Conservation (phyloP, 176 grass and related monocot genomes). For the Themeda triandra region DNA sequence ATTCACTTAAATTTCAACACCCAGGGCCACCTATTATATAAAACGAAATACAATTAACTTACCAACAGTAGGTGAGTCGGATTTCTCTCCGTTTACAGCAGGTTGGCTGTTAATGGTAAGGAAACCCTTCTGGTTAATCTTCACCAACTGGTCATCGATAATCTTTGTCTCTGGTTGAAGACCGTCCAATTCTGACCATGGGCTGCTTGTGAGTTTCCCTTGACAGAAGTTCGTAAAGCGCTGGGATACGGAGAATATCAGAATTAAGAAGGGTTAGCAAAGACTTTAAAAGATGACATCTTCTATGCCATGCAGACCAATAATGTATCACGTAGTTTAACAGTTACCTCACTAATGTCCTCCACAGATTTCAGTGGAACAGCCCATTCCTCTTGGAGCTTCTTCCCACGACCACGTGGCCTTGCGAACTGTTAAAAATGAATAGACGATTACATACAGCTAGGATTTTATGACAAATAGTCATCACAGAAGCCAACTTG, state of each 20-base stretch:
- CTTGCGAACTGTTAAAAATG: slow-evolving; percentile 62
- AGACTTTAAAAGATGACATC: neutral
- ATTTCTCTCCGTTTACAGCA: slow-evolving; percentile 75
- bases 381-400: slow-evolving; percentile 87
- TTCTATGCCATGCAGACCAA: neutral
- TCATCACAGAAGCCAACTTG: neutral
- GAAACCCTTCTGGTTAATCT: slow-evolving; percentile 80
- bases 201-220: slow-evolving; percentile 69
- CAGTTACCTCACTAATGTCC: slow-evolving; percentile 70
- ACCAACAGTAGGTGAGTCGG: slow-evolving; percentile 72
- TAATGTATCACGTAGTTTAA: neutral
- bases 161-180: slow-evolving; percentile 84
- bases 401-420: slow-evolving; percentile 59
- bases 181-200: slow-evolving; percentile 84
- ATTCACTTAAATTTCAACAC: neutral
- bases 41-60: slow-evolving; percentile 20
- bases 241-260: slow-evolving; percentile 21
- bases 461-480: neutral
- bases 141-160: slow-evolving; percentile 66
- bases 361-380: slow-evolving; percentile 71
- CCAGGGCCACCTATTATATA: neutral
- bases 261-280: neutral
- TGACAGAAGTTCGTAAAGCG: slow-evolving; percentile 61
- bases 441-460: neutral
- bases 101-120: slow-evolving; percentile 97